Conservation (phyloP, 108 stramenopile genomes). For the Nannochloropsis gaditana region DNA sequence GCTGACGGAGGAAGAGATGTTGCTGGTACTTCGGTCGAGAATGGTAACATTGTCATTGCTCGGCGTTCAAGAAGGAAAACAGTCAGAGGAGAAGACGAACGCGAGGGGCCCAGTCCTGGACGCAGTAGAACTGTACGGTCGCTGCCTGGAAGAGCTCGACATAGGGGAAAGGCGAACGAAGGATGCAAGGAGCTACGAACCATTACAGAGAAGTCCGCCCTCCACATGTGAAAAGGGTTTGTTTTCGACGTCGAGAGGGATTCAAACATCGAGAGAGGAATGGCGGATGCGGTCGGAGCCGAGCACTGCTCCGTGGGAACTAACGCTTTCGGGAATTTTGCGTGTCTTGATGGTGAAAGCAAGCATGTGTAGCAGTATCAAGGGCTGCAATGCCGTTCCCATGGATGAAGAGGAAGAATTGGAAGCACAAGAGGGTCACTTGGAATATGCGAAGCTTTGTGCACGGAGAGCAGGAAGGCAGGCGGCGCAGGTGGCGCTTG, state of each 20-base stretch:
- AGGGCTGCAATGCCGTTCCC: not conserved
- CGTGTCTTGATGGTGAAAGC: not conserved
- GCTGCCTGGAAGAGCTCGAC: not conserved
- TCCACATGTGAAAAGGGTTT: not conserved
- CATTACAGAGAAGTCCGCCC: not conserved
- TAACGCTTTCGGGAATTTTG: not conserved
- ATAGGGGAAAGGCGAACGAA: not conserved
- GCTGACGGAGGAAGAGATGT: slow-evolving; percentile 13
- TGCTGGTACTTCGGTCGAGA: not conserved
- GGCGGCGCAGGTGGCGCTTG: not conserved
- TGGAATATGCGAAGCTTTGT: too few species aligned
- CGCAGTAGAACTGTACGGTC: not conserved
- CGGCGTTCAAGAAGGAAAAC: not conserved
- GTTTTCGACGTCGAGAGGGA: not conserved
- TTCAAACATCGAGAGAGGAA: not conserved
- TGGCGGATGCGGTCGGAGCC: not conserved
- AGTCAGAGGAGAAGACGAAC: not conserved
- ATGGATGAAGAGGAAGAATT: not conserved
- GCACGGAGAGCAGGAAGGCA: not conserved
- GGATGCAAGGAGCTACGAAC: not conserved
- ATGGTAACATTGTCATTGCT: slow-evolving; percentile 1
- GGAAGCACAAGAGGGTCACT: not conserved
- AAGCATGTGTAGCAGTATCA: not conserved
- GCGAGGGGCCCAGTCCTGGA: not conserved
- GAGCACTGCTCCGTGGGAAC: not conserved